These are phyloP conservation scores for Xylariaceae sp. DNA, from an alignment of 2,329 filamentous ascomycete genomes.

Conservation along the genomic window DNA sequence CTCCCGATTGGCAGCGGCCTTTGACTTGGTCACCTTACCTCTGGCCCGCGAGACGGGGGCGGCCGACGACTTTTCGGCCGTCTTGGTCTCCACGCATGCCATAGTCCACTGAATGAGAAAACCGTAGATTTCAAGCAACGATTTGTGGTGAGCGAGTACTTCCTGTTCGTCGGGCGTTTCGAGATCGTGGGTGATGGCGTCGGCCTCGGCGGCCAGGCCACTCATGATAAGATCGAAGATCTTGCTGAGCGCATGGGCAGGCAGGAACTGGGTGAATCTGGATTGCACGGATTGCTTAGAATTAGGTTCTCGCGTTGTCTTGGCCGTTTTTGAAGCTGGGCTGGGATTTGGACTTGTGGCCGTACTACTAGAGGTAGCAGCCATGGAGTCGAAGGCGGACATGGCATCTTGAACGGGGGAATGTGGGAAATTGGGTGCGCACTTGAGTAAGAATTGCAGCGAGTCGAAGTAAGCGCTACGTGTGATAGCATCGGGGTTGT, in stretches of 20 bases:
- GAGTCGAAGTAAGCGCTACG: constrained; percentile 81
- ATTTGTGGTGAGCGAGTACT: constrained; percentile 78
- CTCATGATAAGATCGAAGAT: constrained; percentile 86
- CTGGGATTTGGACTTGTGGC: not conserved
- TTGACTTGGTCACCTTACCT: constrained; percentile 68
- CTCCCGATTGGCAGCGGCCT: constrained; percentile 53
- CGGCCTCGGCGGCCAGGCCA: constrained; percentile 77
- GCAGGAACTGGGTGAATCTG: constrained; percentile 77
- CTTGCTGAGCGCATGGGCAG: constrained; percentile 80
- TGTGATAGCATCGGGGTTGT: constrained; percentile 82
- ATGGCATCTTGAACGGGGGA: constrained; percentile 19
- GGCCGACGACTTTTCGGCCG: constrained; percentile 77
- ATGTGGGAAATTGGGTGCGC: constrained; percentile 54
- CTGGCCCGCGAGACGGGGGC: constrained; percentile 65
- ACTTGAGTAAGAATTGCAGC: constrained; percentile 95
- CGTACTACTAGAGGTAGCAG: not conserved
- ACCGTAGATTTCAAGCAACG: constrained; percentile 85
- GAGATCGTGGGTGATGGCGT: constrained; percentile 77
- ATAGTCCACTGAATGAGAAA: constrained; percentile 95
- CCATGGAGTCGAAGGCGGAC: constrained; percentile 13
- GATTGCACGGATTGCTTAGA: constrained; percentile 58
- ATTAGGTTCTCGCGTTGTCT: constrained; percentile 42
- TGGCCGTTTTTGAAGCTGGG: not conserved
- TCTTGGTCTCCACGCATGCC: constrained; percentile 87
- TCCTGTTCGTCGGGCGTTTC: constrained; percentile 86